Conservation (phyloP, 495 filamentous ascomycete species). For the Talaromyces thailandensis region DNA sequence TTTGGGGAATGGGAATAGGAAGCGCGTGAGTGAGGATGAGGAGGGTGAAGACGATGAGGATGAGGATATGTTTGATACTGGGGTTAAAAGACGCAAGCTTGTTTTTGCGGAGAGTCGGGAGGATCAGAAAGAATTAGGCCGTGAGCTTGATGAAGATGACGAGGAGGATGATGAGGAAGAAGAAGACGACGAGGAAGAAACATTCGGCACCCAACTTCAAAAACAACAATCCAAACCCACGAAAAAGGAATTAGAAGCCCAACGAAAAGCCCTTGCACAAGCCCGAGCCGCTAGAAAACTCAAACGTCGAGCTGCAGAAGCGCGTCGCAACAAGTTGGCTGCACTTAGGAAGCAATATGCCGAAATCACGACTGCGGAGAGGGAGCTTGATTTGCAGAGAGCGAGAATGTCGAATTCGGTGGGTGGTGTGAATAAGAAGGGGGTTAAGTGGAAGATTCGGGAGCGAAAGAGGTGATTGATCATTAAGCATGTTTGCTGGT, state of each 20-base stretch:
- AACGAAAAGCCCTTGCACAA: conserved; percentile 31
- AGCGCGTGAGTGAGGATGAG: conserved; percentile 11
- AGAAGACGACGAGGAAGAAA: conserved; percentile 23
- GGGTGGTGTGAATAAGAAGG: conserved; percentile 70
- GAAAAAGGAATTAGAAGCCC: conserved; percentile 30
- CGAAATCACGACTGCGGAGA: conserved; percentile 63
- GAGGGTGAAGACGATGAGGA: conserved; percentile 15
- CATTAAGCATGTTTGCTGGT: not conserved
- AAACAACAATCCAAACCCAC: conserved; percentile 25
- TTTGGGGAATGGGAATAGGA: conserved; percentile 14
- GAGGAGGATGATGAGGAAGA: conserved; percentile 21
- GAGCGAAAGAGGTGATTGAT: conserved; percentile 61
- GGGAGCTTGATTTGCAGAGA: conserved; percentile 66
- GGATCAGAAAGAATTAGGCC: conserved; percentile 34
- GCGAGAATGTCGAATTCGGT: conserved; percentile 75
- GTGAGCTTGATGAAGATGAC: conserved; percentile 7
- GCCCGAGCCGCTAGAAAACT: conserved; percentile 35
- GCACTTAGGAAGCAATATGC: conserved; percentile 59
- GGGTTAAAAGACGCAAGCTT: conserved; percentile 26
- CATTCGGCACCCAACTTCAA: conserved; percentile 12
- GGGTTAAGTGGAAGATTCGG: conserved; percentile 73
- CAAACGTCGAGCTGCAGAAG: conserved; percentile 40
- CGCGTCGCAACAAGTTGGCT: conserved; percentile 46
- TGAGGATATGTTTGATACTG: conserved; percentile 16
- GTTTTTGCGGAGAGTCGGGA: conserved; percentile 48